Evolutionary conservation across 495 filamentous ascomycete genomes (phyloP), one percentile per base, ranked within the genome.

Genomic region (Penicillium goetzii): DNA sequence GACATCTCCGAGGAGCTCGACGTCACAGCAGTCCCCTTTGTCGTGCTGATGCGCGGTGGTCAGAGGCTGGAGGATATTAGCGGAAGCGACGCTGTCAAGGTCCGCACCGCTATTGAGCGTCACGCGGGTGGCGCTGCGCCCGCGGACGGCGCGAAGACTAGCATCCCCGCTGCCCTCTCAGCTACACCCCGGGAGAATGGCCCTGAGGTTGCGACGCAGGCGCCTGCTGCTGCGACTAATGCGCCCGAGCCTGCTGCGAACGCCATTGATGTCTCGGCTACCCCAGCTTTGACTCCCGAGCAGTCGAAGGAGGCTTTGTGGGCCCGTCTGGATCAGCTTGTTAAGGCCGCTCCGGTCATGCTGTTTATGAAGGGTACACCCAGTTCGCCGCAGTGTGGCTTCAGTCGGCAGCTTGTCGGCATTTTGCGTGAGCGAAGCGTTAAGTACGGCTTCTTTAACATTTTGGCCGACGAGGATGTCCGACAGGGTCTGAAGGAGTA

Each of bases 361-460:
- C 83, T 99, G 59, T 99, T 99, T 80, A 85, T 85, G 83, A 85
- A 85, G 72, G 80, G 95, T 36, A 97, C 96, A 2, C 95, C 95
- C 0, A 91, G 88, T 66, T 84, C 86, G 59, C 95, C 95, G 8
- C 92, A 97, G 77, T 99, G 95, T 73, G 95, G 95, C 3, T 99
- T 97, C 80, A 95, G 90, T 64, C 84, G 93, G 57, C 92, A 97
- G 78, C 73, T 96, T 40, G 96, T 98, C 17, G 86, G 81, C 3
- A 82, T 98, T 38, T 78, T 98, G 60, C 86, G 95, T 60, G 93
- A 97, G 80, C 86, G 89, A 61, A 88, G 89, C 55, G 89, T 99
- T 40, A 90, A 94, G 72, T 99, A 98, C 76, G 96, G 95, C 8
- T 98, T 98, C 83, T 99, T 99, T 79, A 98, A 99, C 71, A 98